Evolutionary conservation across 2,329 filamentous ascomycete species (phyloP), one percentile per base, ranked within the genome.

Genomic region (Xylariaceae sp.): DNA sequence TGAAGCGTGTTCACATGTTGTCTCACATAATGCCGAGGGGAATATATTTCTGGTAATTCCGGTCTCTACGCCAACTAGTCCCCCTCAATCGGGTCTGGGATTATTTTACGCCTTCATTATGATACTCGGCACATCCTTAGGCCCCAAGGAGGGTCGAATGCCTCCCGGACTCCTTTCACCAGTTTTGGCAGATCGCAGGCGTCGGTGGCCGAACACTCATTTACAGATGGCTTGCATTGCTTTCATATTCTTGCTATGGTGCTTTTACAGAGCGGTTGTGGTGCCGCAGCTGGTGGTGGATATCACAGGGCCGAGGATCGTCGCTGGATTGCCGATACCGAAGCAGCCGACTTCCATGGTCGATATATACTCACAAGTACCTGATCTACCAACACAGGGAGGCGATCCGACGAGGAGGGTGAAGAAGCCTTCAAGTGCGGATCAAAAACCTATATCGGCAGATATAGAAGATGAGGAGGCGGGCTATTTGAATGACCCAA

Each of bases 141-240:
- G 56, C 14, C 54, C 58, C 11, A 60, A 59, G 31, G 58, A 59
- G 45, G 58, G 58, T 33, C 56, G 56, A 34, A n/a, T 53, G 13
- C 52, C 48, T 12, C 54, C 56, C 7, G 54, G 51, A 17, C 33
- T 55, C 11, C 42, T 59, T 17, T 53, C 52, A 19, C 45, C 55
- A 6, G 16, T 17, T 9, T 39, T 40, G 5, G 2, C 40, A 7
- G 52, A 47, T 3, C 42, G 49, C 13, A 58, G 56, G 16, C 58
- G 53, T 39, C 50, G 56, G 19, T 38, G 48, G 16, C 18, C 7
- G 6, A 43, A 16, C 18, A 47, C 50, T 16, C 34, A 40, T 31
- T 51, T 36, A 13, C 46, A 56, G 5, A 9, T 53, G 14, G 5
- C 53, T 36, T 49, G 55, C 36, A 33, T 14, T 6, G 28, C 31